These are phyloP conservation scores for Lotus japonicus DNA, from an alignment of 306 rosid species.

Conservation along the genomic window DNA sequence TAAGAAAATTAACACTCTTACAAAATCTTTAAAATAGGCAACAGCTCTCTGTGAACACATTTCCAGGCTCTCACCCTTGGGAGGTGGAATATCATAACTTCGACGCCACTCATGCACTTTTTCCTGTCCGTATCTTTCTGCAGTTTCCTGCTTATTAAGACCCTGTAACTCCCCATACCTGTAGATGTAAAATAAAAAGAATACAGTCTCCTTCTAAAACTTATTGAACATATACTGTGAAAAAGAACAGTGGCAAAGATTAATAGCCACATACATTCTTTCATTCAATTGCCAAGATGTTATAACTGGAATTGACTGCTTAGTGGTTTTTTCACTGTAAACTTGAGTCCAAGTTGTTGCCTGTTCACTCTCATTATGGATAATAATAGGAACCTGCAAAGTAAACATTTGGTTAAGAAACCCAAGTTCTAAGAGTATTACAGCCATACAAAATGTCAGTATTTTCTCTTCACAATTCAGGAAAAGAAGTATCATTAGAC, in stretches of 20 bases:
- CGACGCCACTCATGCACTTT: constrained; percentile 91
- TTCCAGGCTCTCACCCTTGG: constrained; percentile 94
- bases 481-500: background rate
- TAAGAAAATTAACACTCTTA: constrained; percentile 28
- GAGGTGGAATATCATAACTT: constrained; percentile 85
- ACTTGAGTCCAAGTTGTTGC: constrained; percentile 72
- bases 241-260: background rate
- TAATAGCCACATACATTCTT: constrained; percentile 58
- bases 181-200: constrained; percentile 9
- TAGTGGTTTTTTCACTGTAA: constrained; percentile 69
- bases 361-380: constrained; percentile 74
- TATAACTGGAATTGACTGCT: constrained; percentile 82
- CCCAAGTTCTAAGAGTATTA: background rate
- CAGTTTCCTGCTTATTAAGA: constrained; percentile 89
- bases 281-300: constrained; percentile 86
- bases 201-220: constrained; percentile 4
- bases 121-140: constrained; percentile 82
- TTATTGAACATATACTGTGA: background rate
- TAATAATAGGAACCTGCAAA: constrained; percentile 66
- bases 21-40: constrained; percentile 78
- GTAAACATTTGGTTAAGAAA: constrained; percentile 15
- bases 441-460: background rate
- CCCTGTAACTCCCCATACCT: constrained; percentile 98
- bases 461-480: background rate
- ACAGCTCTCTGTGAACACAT: constrained; percentile 95